These are phyloP conservation scores for Dryadomyces quercus-mongolicae DNA, from an alignment of 2,329 filamentous ascomycete species.

Conservation along the genomic window DNA sequence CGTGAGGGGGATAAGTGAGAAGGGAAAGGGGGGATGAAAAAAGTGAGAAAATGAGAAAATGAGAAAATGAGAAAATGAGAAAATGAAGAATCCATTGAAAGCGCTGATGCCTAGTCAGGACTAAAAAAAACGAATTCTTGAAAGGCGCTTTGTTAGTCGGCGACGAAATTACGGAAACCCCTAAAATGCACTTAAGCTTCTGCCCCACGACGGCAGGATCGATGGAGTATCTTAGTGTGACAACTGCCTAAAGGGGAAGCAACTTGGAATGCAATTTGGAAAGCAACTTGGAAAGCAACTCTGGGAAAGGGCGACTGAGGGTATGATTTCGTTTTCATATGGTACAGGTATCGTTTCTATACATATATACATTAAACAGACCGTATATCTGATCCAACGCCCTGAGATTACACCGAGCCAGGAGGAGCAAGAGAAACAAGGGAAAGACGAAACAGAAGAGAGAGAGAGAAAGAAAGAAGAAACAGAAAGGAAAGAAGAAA, in stretches of 20 bases:
- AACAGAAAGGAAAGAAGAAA: neutral
- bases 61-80: neutral
- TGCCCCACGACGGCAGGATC: neutral
- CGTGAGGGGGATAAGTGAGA: too few relatives aligned
- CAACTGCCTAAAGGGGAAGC: neutral
- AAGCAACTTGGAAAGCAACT: too few relatives aligned
- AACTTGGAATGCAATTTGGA: too few relatives aligned
- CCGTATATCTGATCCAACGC: too few relatives aligned
- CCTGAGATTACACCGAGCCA: too few relatives aligned
- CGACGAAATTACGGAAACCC: too few relatives aligned
- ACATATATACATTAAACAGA: neutral
- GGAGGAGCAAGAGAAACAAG: too few relatives aligned
- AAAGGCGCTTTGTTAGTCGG: too few relatives aligned
- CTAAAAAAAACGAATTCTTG: too few relatives aligned
- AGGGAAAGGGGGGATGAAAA: too few relatives aligned
- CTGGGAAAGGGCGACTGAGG: neutral
- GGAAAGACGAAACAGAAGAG: neutral
- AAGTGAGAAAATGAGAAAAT: neutral
- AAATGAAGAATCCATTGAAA: neutral
- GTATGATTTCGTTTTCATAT: neutral
- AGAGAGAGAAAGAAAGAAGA: neutral
- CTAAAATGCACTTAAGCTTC: too few relatives aligned
- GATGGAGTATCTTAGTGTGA: neutral
- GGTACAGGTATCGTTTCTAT: neutral
- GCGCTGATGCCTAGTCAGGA: too few relatives aligned